Evolutionary conservation across 1,139 yeast genomes (phyloP), one percentile per base, ranked within the genome.

Genomic region (Hemisphaericaspora xylofermentans): DNA sequence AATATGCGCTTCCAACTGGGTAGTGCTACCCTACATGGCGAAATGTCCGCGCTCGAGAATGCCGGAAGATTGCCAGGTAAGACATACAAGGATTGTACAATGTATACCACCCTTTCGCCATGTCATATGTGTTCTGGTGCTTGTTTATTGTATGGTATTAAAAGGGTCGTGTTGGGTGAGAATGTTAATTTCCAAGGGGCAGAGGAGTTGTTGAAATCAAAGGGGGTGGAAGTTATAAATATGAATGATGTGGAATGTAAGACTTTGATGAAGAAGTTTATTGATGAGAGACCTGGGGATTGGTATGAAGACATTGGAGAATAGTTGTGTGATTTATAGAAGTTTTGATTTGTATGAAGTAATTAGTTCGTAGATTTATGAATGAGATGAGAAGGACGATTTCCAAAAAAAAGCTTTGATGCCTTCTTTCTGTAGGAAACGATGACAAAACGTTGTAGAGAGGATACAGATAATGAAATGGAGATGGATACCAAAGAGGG

Each of bases 51-150:
- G 8, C 71, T 91, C 46, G 97, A 89, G 58, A 82, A 86, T 50
- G 94, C 96, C 15, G 98, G 98, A 12, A 78, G 97, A 55, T 71
- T 91, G 42, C 76, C 78, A 16, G 91, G 88, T 4, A 68, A 68
- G 28, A 74, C 73, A 19, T 85, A 85, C 72, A 86, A 74, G 66
- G 76, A 71, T 56, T 83, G 83, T 64, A 85, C 84, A 49, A 80
- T 91, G 81, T 91, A 89, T 65, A 88, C 97, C 33, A 87, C 97
- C 0, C 70, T 91, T 50, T 86, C 96, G 6, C 97, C 98, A 2
- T 91, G 98, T 61, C 74, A 82, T 51, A 91, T 91, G 97, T 91
- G 98, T 58, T 79, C 95, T 6, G 98, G 98, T 15, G 95, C 96
- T 13, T 87, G 94, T 51, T 58, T 91, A 42, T 71, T 91, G 73